Conservation (phyloP, 1,284 basidiomycete species). For the Phaffia rhodozyma region DNA sequence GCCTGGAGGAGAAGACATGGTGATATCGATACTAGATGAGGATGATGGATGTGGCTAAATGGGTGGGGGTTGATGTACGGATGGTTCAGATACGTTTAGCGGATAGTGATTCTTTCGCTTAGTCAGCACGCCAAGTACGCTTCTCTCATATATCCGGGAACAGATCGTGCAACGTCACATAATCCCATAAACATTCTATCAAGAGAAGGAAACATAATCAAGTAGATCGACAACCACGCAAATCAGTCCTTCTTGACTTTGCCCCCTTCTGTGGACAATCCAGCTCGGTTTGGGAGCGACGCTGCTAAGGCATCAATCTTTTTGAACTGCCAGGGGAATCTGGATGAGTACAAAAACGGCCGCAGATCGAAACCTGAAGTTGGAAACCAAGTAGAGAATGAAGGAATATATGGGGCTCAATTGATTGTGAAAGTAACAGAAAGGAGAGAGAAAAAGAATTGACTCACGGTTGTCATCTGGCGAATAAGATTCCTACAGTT, state of each 20-base stretch:
- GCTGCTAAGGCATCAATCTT: constrained; percentile 81
- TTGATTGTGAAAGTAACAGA: not conserved
- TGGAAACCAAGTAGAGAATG: constrained; percentile 1
- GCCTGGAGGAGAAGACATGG: not conserved
- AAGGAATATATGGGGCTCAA: constrained; percentile 9
- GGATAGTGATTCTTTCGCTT: too few species aligned
- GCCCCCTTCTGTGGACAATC: constrained; percentile 22
- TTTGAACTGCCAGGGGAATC: constrained; percentile 92
- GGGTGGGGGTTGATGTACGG: too few species aligned
- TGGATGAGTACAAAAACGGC: constrained; percentile 87
- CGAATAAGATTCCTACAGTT: constrained; percentile 74
- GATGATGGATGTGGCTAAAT: too few species aligned
- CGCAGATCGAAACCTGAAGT: constrained; percentile 76
- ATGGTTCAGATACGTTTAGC: too few species aligned
- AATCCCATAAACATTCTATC: too few species aligned
- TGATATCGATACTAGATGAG: not conserved
- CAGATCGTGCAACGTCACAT: too few species aligned
- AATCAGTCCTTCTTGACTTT: too few species aligned
- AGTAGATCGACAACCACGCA: too few species aligned
- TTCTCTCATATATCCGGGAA: too few species aligned
- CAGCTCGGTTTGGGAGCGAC: constrained; percentile 56
- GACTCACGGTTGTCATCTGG: constrained; percentile 86
- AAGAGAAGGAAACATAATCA: too few species aligned
- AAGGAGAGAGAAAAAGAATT: not conserved
- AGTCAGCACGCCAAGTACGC: too few species aligned